These are phyloP conservation scores for Colletotrichum tanaceti DNA, from an alignment of 2,329 filamentous ascomycete species.

Conservation along the genomic window DNA sequence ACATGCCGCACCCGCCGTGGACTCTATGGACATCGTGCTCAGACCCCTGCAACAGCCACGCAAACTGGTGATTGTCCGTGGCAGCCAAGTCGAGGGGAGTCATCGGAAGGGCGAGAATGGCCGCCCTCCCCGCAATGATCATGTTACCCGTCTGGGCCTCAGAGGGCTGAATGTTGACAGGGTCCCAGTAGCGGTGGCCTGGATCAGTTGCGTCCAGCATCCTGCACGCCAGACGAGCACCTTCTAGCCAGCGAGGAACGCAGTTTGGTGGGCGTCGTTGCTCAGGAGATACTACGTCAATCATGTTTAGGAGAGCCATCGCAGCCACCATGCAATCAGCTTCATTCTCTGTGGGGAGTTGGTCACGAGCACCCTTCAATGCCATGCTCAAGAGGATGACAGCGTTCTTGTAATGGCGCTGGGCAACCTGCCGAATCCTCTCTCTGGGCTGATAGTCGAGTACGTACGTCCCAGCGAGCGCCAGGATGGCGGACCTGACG, in stretches of 20 bases:
- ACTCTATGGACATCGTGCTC: conserved; percentile 52
- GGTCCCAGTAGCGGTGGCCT: conserved; percentile 52
- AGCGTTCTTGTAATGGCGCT: conserved; percentile 45
- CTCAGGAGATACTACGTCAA: conserved; percentile 50
- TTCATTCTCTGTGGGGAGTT: conserved; percentile 20
- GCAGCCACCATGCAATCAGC: conserved; percentile 40
- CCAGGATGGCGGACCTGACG: conserved; percentile 54
- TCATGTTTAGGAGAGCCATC: conserved; percentile 44
- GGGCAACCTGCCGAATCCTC: conserved; percentile 49
- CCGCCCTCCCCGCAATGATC: conserved; percentile 53
- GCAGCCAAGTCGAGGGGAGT: conserved; percentile 46
- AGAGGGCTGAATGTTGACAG: conserved; percentile 50
- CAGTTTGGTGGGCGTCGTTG: conserved; percentile 49
- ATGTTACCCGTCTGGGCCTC: conserved; percentile 52
- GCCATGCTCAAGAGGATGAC: conserved; percentile 49
- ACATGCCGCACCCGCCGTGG: conserved; percentile 57
- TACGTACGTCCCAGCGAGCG: conserved; percentile 55
- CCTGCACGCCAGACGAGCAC: conserved; percentile 51
- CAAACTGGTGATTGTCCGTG: conserved; percentile 50
- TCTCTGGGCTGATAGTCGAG: conserved; percentile 54
- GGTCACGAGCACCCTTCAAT: conserved; percentile 9
- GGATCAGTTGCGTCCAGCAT: conserved; percentile 52
- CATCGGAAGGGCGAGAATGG: conserved; percentile 56
- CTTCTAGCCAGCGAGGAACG: conserved; percentile 53
- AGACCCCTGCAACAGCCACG: conserved; percentile 54